Base-by-base conservation (phyloP, 2,329 filamentous ascomycete species). In the Ceratocystis diversiconidia region DNA sequence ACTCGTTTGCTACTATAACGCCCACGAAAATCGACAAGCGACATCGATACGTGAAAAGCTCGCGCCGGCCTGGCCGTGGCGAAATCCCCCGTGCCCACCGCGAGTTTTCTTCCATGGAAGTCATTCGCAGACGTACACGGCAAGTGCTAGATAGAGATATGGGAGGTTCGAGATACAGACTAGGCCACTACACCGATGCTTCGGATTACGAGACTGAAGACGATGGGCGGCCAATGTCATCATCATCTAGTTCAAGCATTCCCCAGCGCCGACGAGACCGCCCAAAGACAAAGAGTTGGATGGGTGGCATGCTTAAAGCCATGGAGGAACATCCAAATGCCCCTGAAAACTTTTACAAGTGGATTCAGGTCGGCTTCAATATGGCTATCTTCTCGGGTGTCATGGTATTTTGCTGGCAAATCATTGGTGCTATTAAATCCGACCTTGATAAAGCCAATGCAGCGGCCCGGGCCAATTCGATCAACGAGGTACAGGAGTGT, bases 361-460 rank as follows among this genome's bases (percentile, higher is more conserved):
- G 84, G 80, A 74, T 85, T 43, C 79, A 82, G 65, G 75, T 85
- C 2, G 72, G 80, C 1, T 81, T 90, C 75, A 90, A 90, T 72
- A 73, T 85, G 60, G 80, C 83, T 67, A 77, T 88, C 17, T 79
- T 85, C 4, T 73, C 74, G 3, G 73, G 80, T 12, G 75, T 80
- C 65, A 75, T 85, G 50, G 92, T 87, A 74, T 78, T 90, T 55
- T 79, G 89, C 43, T 90, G 86, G 76, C 79, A 82, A 1, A 82
- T 90, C 70, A 83, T 89, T 69, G 77, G 80, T 15, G 87, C 88
- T 7, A 84, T 94, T 63, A 85, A 85, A 15, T 80, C 82, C 28
- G 92, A 96, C 73, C 86, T 96, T 43, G 79, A 85, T 68, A 83
- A 87, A 63, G 88, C 88, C 44, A 85, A 87, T 8, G 80, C 86